Conservation (phyloP, 257 asterid genomes). For the Rauvolfia tetraphylla region DNA sequence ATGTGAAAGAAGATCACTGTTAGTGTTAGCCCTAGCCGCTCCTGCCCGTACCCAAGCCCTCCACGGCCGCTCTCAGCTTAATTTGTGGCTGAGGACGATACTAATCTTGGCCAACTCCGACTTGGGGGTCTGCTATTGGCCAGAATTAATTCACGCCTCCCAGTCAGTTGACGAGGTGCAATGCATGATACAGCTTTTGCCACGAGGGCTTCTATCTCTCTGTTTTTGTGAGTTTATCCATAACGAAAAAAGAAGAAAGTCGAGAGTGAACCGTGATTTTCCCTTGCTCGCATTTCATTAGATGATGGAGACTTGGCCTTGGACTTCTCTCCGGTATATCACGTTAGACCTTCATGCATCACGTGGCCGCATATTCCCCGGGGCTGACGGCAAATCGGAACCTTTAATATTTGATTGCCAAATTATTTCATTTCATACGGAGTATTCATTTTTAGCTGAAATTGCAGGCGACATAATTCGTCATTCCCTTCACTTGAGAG, state of each 20-base stretch:
- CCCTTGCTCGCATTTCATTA: too few relatives aligned
- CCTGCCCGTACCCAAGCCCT: background rate
- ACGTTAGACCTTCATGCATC: background rate
- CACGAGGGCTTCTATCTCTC: constrained; percentile 20
- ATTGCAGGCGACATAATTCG: too few relatives aligned
- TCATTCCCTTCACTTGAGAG: too few relatives aligned
- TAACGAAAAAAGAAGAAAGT: background rate
- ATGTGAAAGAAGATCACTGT: constrained; percentile 11
- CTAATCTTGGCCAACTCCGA: constrained; percentile 13
- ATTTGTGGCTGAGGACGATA: constrained; percentile 19
- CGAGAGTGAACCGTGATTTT: background rate
- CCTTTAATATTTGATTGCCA: too few relatives aligned
- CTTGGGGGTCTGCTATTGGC: constrained; percentile 5
- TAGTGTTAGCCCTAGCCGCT: background rate
- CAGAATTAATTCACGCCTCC: background rate
- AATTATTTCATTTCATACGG: too few relatives aligned
- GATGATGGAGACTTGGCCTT: background rate
- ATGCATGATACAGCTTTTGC: constrained; percentile 14
- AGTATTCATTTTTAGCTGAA: too few relatives aligned
- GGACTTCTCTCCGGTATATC: background rate
- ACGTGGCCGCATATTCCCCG: background rate
- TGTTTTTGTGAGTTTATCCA: background rate
- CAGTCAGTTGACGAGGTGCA: background rate
- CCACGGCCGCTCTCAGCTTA: too few relatives aligned
- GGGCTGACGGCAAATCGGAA: too few relatives aligned